A percentile compares a stretch with the other conserved stretches of the same genome.
phyloP scores from a whole-genome alignment of 225 moss, liverwort and hornwort genomes.

The Bryum argenteum region DNA sequence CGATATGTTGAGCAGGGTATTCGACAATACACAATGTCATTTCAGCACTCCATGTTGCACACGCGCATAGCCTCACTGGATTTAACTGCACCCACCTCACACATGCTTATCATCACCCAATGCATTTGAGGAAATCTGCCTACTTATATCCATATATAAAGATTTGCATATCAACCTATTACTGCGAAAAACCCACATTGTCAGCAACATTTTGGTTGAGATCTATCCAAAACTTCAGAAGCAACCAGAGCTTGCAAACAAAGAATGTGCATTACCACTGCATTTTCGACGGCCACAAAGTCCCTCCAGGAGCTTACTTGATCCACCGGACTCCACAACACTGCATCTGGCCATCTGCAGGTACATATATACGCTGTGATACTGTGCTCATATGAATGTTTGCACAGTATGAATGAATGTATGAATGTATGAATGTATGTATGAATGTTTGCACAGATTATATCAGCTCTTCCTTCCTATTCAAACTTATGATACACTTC shows the following conservation, averaged over 20 bases:
- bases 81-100: slow-evolving; percentile 30
- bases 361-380: background rate
- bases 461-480: too few species aligned
- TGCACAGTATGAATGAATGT: too few species aligned
- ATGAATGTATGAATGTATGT: too few species aligned
- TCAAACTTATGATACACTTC: too few species aligned
- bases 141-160: too few species aligned
- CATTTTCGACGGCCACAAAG: slow-evolving; percentile 78
- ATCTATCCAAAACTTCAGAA: background rate
- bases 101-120: background rate
- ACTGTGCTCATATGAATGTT: too few species aligned
- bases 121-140: too few species aligned
- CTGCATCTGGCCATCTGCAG: slow-evolving; percentile 74
- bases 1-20: slow-evolving; percentile 22
- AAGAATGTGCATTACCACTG: slow-evolving; percentile 41
- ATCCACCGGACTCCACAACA: slow-evolving; percentile 69
- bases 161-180: too few species aligned
- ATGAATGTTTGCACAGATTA: too few species aligned
- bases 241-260: background rate
- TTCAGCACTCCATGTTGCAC: slow-evolving; percentile 55
- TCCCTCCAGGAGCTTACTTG: slow-evolving; percentile 64
- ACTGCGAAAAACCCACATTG: too few species aligned
- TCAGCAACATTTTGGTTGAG: too few species aligned
- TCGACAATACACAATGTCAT: slow-evolving; percentile 29
- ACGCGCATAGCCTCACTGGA: slow-evolving; percentile 42